Conservation (phyloP, 495 filamentous ascomycete species). For the Lepraria neglecta region DNA sequence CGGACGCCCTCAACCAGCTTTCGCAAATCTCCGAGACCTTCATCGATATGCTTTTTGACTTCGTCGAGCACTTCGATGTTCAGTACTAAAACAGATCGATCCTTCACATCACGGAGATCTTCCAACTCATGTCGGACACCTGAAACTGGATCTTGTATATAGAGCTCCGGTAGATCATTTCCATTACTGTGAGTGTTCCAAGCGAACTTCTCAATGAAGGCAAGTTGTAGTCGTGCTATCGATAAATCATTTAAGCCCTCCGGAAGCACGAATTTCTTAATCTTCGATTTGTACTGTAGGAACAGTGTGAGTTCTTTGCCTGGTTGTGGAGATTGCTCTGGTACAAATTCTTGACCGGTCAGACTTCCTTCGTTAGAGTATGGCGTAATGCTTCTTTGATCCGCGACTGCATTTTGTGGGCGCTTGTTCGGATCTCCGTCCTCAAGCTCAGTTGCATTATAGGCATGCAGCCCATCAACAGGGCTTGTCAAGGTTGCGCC, state of each 20-base stretch:
- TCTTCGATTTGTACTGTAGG: slow-evolving; percentile 90
- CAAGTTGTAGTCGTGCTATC: slow-evolving; percentile 79
- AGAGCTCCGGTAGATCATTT: slow-evolving; percentile 88
- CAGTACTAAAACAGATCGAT: slow-evolving; percentile 84
- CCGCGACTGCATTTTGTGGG: slow-evolving; percentile 20
- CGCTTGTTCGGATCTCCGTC: slow-evolving; percentile 22
- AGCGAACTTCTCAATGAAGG: slow-evolving; percentile 99
- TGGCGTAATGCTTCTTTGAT: slow-evolving; percentile 18
- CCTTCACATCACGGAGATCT: slow-evolving; percentile 90
- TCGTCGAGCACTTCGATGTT: slow-evolving; percentile 95
- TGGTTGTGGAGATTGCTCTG: slow-evolving; percentile 68
- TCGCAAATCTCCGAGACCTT: slow-evolving; percentile 75
- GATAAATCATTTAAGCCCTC: slow-evolving; percentile 79
- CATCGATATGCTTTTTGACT: slow-evolving; percentile 92
- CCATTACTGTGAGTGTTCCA: slow-evolving; percentile 97
- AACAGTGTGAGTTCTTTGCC: slow-evolving; percentile 93
- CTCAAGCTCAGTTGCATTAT: slow-evolving; percentile 10
- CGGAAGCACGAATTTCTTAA: slow-evolving; percentile 88
- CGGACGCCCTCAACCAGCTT: slow-evolving; percentile 75
- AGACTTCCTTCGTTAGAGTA: slow-evolving; percentile 32
- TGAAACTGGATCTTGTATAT: slow-evolving; percentile 92
- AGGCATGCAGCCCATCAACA: slow-evolving; percentile 18
- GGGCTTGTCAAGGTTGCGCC: slow-evolving; percentile 36
- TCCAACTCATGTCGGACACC: slow-evolving; percentile 94
- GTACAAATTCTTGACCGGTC: slow-evolving; percentile 46